Percentiles rank a stretch among this genome's conserved stretches.
These are phyloP conservation scores for Neurospora sp. DNA, from an alignment of 495 filamentous ascomycete species.

Conservation along the genomic window DNA sequence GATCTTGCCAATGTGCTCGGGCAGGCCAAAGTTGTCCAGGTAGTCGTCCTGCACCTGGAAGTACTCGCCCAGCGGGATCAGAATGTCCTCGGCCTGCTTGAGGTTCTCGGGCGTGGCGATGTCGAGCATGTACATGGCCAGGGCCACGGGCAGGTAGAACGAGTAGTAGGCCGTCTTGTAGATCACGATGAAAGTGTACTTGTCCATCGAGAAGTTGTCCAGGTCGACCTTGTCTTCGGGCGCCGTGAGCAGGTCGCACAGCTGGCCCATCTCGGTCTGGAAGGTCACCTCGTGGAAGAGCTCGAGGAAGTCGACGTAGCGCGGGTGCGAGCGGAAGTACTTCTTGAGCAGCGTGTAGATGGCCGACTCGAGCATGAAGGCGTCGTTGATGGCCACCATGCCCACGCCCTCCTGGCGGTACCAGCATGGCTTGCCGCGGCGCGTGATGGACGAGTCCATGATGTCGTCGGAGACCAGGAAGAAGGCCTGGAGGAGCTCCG, in stretches of 20 bases:
- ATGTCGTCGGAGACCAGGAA: slow-evolving; percentile 98
- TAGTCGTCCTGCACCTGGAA: slow-evolving; percentile 99
- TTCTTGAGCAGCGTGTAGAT: slow-evolving; percentile 92
- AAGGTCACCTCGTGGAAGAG: slow-evolving; percentile 90
- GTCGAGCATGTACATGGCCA: slow-evolving; percentile 72
- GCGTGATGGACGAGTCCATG: slow-evolving; percentile 91
- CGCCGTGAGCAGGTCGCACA: slow-evolving; percentile 88
- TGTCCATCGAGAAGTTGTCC: slow-evolving; percentile 84
- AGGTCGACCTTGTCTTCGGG: slow-evolving; percentile 88
- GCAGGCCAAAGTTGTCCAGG: slow-evolving; percentile 91
- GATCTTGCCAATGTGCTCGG: slow-evolving; percentile 89
- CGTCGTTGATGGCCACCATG: slow-evolving; percentile 94
- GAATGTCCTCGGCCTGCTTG: slow-evolving; percentile 74
- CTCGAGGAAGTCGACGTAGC: slow-evolving; percentile 84
- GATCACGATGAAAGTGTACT: slow-evolving; percentile 97
- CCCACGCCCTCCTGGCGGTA: slow-evolving; percentile 80
- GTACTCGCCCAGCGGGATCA: slow-evolving; percentile 98
- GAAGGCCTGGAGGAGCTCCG: slow-evolving; percentile 95
- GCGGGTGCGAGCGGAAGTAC: slow-evolving; percentile 73
- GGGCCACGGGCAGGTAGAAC: slow-evolving; percentile 96
- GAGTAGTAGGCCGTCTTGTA: slow-evolving; percentile 99
- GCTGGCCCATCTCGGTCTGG: slow-evolving; percentile 90
- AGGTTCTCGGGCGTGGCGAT: slow-evolving; percentile 77
- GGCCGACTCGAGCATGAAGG: slow-evolving; percentile 84
- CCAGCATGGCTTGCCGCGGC: slow-evolving; percentile 91